phyloP scores from a whole-genome alignment of 495 filamentous ascomycete genomes.

The Xylaria bambusicola region DNA sequence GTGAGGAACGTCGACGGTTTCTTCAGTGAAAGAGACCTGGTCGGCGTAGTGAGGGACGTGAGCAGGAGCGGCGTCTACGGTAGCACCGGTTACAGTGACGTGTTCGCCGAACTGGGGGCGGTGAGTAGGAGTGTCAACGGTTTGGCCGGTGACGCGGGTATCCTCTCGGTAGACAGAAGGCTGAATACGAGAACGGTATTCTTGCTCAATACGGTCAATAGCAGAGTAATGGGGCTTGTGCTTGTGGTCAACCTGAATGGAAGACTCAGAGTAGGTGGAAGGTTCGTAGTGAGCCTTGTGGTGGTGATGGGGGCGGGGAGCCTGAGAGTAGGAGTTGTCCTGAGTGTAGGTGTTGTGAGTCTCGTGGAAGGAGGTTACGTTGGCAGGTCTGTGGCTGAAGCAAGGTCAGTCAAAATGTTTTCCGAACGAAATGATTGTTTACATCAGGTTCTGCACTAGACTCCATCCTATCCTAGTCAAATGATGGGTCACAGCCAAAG shows the following conservation, averaged over 20 bases:
- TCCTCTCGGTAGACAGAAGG: constrained; percentile 49
- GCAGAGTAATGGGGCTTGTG: constrained; percentile 54
- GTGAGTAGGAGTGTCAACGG: constrained; percentile 35
- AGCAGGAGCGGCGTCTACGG: constrained; percentile 36
- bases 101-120: constrained; percentile 19
- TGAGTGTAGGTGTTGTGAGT: constrained; percentile 16
- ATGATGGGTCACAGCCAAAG: background rate
- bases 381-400: constrained; percentile 16
- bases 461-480: background rate
- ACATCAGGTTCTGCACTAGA: constrained; percentile 12
- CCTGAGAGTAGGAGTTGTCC: constrained; percentile 25
- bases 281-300: constrained; percentile 40
- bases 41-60: constrained; percentile 26
- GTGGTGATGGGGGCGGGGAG: constrained; percentile 36
- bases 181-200: constrained; percentile 78
- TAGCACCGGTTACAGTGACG: constrained; percentile 30
- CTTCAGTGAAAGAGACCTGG: constrained; percentile 45
- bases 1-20: constrained; percentile 51
- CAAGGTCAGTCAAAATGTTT: constrained; percentile 27
- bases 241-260: constrained; percentile 58
- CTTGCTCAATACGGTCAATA: constrained; percentile 81
- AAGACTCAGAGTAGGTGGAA: constrained; percentile 61
- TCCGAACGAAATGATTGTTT: constrained; percentile 11
- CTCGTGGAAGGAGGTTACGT: constrained; percentile 26
- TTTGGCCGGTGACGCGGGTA: constrained; percentile 35